A percentile compares a stretch with the other conserved stretches of the same genome.
phyloP scores from a whole-genome alignment of 2,329 filamentous ascomycete genomes.

The Ophiostoma pallidulum region DNA sequence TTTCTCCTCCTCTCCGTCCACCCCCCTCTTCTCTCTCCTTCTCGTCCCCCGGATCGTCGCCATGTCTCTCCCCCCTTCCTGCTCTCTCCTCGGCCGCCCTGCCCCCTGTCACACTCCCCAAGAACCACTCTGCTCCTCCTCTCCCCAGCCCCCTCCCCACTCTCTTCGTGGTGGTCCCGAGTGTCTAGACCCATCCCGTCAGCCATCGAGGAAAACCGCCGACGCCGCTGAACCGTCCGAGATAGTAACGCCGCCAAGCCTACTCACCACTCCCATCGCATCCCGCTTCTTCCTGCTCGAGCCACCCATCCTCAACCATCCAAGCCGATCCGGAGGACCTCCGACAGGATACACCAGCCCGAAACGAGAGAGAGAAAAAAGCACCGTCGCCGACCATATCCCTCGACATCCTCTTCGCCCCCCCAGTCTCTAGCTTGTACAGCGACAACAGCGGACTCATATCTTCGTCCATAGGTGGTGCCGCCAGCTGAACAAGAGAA shows the following conservation, averaged over 20 bases:
- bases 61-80: not conserved
- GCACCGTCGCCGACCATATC: conserved; percentile 7
- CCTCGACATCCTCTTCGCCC: conserved; percentile 9
- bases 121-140: not conserved
- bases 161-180: conserved; percentile 11
- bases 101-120: not conserved
- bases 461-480: conserved; percentile 63
- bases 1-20: not conserved
- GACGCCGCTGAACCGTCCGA: conserved; percentile 4
- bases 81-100: not conserved
- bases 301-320: not conserved
- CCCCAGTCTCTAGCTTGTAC: conserved; percentile 15
- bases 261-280: not conserved
- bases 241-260: conserved; percentile 9
- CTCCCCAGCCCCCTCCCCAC: conserved; percentile 5
- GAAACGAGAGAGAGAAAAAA: conserved; percentile 1
- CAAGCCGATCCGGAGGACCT: conserved; percentile 9
- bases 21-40: conserved; percentile 7
- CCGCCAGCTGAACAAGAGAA: not conserved
- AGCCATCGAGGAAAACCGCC: not conserved
- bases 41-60: not conserved
- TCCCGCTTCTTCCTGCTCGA: not conserved
- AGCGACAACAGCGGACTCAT: conserved; percentile 60
- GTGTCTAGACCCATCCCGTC: conserved; percentile 5
- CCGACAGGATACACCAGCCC: conserved; percentile 4